These are phyloP conservation scores for Saksenaea oblongispora DNA, from an alignment of 371 early-diverging fungal genomes.

Conservation along the genomic window DNA sequence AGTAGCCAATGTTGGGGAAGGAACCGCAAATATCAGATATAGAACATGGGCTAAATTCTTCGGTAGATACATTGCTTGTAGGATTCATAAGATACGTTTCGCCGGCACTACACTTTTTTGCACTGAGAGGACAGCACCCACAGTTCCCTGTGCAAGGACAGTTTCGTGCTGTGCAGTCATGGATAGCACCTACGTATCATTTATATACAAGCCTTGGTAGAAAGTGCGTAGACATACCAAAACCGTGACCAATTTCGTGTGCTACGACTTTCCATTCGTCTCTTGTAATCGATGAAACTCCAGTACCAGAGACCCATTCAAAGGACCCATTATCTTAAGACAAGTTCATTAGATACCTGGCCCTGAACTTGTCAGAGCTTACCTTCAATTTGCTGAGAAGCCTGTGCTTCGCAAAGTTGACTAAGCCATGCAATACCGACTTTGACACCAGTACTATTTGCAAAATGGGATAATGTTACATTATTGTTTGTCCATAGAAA, in stretches of 20 bases:
- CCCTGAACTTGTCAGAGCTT: neutral
- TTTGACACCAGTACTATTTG: conserved; percentile 69
- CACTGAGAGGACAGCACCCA: conserved; percentile 75
- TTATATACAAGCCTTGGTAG: conserved; percentile 5
- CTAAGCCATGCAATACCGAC: conserved; percentile 95
- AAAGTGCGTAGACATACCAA: conserved; percentile 46
- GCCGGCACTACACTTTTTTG: conserved; percentile 77
- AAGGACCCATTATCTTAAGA: conserved; percentile 39
- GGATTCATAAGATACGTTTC: conserved; percentile 87
- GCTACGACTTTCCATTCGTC: conserved; percentile 96
- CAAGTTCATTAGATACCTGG: neutral
- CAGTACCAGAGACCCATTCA: conserved; percentile 81
- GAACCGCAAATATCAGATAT: conserved; percentile 70
- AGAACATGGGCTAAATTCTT: conserved; percentile 83
- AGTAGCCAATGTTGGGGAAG: conserved; percentile 58
- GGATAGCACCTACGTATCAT: conserved; percentile 41
- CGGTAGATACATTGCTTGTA: conserved; percentile 73
- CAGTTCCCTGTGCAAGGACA: conserved; percentile 66
- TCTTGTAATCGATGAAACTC: conserved; percentile 81
- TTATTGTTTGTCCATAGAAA: neutral
- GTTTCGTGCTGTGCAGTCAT: conserved; percentile 65
- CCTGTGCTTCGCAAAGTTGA: conserved; percentile 70
- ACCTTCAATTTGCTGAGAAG: conserved; percentile 51
- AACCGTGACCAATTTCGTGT: conserved; percentile 92
- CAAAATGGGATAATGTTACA: neutral